Evolutionary conservation across 176 grass and related monocot genomes (phyloP), one percentile per base, ranked within the genome.

Genomic region (Eleusine coracana): DNA sequence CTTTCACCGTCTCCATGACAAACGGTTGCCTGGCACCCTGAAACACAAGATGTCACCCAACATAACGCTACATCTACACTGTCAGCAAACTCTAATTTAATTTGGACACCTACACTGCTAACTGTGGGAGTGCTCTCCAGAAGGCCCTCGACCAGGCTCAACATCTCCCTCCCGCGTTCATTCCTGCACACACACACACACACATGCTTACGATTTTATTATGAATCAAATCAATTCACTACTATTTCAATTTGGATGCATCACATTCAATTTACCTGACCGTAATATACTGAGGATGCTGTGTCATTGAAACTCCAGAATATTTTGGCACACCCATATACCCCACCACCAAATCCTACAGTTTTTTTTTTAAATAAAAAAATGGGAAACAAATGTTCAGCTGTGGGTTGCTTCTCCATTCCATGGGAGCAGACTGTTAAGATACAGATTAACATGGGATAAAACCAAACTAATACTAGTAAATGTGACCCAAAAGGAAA

Each of bases 271-370:
- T 48, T 70, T 91, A 98, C 95, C 95, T 94, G 77, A 98, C 90
- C 18, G 95, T 98, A 78, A 98, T 94, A 68, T 98, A 98, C 68
- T 98, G 95, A 81, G 95, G 95, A 70, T 98, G 95, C 27, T 98
- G 86, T 52, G 84, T 90, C 95, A 98, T 98, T 83, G 88, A 92
- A 67, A 98, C 39, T 36, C 95, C 92, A 48, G 92, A 39, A 75
- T 93, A 98, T 79, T 98, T 98, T 51, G 95, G 95, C 66, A 98
- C 95, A 34, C 92, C 90, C 95, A 98, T 98, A 34, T 34, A 34
- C 31, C 95, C 95, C 72, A 98, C 95, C 39, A 98, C 95, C 44
- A 98, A 93, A 88, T 98, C 95, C 95, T 98, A 82, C 80, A 89
- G 65, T 77, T 74, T 25, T 23, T 11, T 42, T 34, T 34, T 34